phyloP scores from a whole-genome alignment of 2,329 filamentous ascomycete species.

The Monosporascus sp. region DNA sequence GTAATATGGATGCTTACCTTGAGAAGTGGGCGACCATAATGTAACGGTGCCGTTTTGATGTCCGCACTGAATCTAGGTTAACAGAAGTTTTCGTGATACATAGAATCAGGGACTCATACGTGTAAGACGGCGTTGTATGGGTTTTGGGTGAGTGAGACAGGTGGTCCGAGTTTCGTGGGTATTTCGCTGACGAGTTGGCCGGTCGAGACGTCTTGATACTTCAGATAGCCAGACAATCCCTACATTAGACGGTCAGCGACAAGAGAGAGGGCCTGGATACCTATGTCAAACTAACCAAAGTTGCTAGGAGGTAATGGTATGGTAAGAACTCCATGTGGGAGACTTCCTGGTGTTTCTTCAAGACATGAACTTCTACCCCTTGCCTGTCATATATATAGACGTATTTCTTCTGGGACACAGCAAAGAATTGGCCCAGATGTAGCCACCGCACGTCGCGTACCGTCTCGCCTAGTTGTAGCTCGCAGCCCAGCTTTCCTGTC shows the following conservation, averaged over 20 bases:
- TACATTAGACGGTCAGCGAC: slow-evolving; percentile 25
- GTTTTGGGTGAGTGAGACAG: slow-evolving; percentile 81
- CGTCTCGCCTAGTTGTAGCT: slow-evolving; percentile 86
- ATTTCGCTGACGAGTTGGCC: slow-evolving; percentile 84
- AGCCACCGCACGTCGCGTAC: slow-evolving; percentile 86
- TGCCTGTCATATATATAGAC: slow-evolving; percentile 93
- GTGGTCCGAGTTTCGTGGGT: slow-evolving; percentile 76
- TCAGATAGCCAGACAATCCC: slow-evolving; percentile 77
- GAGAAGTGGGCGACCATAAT: slow-evolving; percentile 88
- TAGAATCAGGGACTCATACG: slow-evolving; percentile 34
- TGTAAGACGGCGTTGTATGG: slow-evolving; percentile 89
- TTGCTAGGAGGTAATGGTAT: slow-evolving; percentile 91
- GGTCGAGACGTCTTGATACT: slow-evolving; percentile 94
- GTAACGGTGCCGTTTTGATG: slow-evolving; percentile 95
- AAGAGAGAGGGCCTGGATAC: background rate
- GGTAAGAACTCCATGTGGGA: slow-evolving; percentile 93
- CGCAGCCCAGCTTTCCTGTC: slow-evolving; percentile 83
- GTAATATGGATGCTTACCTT: background rate
- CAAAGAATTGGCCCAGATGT: slow-evolving; percentile 92
- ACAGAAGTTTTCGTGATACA: background rate
- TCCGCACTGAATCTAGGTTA: slow-evolving; percentile 38
- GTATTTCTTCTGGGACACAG: slow-evolving; percentile 92
- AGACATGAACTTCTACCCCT: slow-evolving; percentile 86
- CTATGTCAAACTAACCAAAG: slow-evolving; percentile 54
- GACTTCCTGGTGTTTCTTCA: slow-evolving; percentile 86